A percentile compares a stretch with the other conserved stretches of the same genome.
phyloP scores from a whole-genome alignment of 106 monocot species.

The Dendrobium chrysotoxum region DNA sequence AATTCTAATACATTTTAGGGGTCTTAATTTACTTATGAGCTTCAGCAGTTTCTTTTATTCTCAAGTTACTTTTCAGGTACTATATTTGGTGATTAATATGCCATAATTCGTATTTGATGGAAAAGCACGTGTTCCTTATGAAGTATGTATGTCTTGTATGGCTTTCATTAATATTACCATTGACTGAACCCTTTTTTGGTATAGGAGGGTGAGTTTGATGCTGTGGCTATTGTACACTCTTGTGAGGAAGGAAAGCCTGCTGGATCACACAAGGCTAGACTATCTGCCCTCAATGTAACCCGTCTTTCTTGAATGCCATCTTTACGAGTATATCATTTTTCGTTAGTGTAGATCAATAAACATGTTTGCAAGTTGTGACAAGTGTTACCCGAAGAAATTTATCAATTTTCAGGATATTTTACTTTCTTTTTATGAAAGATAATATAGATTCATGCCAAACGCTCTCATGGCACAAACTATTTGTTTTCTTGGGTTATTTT shows the following conservation, averaged over 20 bases:
- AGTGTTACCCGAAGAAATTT: neutral
- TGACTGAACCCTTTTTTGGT: conserved; percentile 1
- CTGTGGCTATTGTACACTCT: conserved; percentile 73
- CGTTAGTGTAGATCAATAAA: neutral
- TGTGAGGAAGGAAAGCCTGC: conserved; percentile 61
- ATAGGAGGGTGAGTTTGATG: conserved; percentile 84
- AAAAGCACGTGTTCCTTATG: neutral
- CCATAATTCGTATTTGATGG: neutral
- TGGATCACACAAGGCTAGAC: conserved; percentile 72
- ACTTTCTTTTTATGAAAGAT: neutral
- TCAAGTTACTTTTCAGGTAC: neutral
- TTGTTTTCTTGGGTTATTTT: neutral
- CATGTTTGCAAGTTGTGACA: neutral
- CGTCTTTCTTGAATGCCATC: neutral
- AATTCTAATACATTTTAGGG: neutral
- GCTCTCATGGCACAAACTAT: neutral
- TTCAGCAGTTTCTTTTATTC: neutral
- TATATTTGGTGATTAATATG: neutral
- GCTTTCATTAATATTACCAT: conserved; percentile 3
- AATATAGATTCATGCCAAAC: neutral
- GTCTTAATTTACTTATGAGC: neutral
- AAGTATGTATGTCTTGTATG: neutral
- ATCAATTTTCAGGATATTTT: neutral
- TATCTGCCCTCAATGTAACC: conserved; percentile 76
- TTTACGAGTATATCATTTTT: neutral